A percentile compares a stretch with the other conserved stretches of the same genome.
Conservation (phyloP, 345 rosid genomes). For the Eucalyptus caleyi region DNA sequence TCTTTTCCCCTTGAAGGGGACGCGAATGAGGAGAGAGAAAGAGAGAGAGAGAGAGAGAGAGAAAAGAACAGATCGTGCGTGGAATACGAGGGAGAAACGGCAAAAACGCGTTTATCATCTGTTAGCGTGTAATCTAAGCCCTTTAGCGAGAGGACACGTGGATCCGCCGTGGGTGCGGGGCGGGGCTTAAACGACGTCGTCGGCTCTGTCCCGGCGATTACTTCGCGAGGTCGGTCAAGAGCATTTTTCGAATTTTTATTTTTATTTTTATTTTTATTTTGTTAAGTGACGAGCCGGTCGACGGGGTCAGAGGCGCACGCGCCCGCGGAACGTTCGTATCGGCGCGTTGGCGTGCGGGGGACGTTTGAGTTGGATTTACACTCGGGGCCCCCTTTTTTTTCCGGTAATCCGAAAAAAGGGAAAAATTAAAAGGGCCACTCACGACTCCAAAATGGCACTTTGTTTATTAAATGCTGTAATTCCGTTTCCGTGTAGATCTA, state of each 20-base stretch:
- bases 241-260: neutral
- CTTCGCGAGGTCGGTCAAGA: neutral
- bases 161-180: neutral
- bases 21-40: neutral
- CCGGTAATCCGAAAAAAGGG: neutral
- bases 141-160: slow-evolving; percentile 1
- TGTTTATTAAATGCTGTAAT: neutral
- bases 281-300: neutral
- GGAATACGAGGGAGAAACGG: neutral
- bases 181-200: neutral
- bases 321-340: neutral
- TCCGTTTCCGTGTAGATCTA: neutral
- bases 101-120: slow-evolving; percentile 11
- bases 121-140: slow-evolving; percentile 5
- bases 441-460: neutral
- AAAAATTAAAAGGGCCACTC: neutral
- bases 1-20: neutral
- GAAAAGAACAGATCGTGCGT: neutral
- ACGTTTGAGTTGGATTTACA: neutral
- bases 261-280: neutral
- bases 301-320: neutral
- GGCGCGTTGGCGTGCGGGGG: neutral
- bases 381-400: neutral
- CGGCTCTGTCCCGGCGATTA: neutral
- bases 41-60: neutral